Evolutionary conservation across 2,329 filamentous ascomycete genomes (phyloP).

Genomic region (Harringtonia lauricola): DNA sequence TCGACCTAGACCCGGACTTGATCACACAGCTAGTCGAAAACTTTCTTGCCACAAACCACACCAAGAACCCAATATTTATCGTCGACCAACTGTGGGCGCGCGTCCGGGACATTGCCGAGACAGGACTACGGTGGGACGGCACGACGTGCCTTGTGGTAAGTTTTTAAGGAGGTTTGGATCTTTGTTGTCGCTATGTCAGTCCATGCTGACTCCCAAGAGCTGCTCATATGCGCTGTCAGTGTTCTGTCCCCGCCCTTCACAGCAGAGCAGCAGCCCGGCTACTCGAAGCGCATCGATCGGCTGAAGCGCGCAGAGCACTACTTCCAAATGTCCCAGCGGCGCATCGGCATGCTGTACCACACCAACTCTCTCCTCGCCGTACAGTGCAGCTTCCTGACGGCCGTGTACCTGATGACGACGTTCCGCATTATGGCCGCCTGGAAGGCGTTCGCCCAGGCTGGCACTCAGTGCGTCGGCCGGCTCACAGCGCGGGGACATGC

Average conservation of each 20-base stretch:
- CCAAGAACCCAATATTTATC: constrained; percentile 39
- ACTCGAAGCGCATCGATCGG: constrained; percentile 19
- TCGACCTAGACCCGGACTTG: constrained; percentile 17
- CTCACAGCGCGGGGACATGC: constrained; percentile 20
- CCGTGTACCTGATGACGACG: constrained; percentile 36
- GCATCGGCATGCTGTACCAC: constrained; percentile 31
- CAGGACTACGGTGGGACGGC: constrained; percentile 31
- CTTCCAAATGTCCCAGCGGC: constrained; percentile 36
- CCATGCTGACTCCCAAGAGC: background rate
- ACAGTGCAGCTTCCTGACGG: constrained; percentile 38
- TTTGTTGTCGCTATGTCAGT: no score
- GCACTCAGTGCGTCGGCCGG: constrained; percentile 32
- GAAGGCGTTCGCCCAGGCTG: constrained; percentile 38
- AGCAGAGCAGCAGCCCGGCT: constrained; percentile 17
- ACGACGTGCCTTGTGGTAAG: constrained; percentile 26
- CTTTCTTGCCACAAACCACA: constrained; percentile 36
- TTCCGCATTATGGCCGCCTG: constrained; percentile 37
- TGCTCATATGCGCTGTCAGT: constrained; percentile 34
- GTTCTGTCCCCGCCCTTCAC: constrained; percentile 27
- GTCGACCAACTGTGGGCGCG: constrained; percentile 26
- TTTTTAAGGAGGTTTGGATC: background rate
- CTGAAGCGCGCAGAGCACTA: constrained; percentile 28
- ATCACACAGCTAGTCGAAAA: constrained; percentile 24
- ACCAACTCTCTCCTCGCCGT: constrained; percentile 30
- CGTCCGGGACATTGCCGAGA: constrained; percentile 25